A percentile compares a stretch with the other conserved stretches of the same genome.
Evolutionary conservation across 805 yeast species (phyloP).

Genomic region (Danielia reshetovae): DNA sequence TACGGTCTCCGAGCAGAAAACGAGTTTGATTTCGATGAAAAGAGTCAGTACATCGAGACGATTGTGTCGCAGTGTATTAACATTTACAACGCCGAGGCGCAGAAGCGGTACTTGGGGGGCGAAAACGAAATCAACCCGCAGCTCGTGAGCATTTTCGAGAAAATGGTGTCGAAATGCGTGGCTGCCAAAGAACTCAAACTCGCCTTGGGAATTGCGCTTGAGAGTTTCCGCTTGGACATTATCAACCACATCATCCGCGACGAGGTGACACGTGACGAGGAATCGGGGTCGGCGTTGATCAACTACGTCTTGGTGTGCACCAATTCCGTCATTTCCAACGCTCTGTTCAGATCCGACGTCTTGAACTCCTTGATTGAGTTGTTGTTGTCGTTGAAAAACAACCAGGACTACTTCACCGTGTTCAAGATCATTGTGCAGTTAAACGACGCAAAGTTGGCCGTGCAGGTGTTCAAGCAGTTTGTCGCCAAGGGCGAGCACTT

Average conservation of each 20-base stretch:
- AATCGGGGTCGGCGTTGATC: slow-evolving; percentile 50
- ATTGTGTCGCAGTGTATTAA: slow-evolving; percentile 91
- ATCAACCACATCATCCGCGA: slow-evolving; percentile 54
- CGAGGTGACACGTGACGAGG: slow-evolving; percentile 43
- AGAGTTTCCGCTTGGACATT: slow-evolving; percentile 80
- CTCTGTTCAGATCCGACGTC: slow-evolving; percentile 14
- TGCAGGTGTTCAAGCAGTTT: slow-evolving; percentile 60
- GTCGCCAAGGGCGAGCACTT: slow-evolving; percentile 47
- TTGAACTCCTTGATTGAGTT: slow-evolving; percentile 54
- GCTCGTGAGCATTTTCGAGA: slow-evolving; percentile 70
- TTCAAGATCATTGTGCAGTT: slow-evolving; percentile 86
- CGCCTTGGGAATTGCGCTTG: slow-evolving; percentile 88
- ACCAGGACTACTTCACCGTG: slow-evolving; percentile 78
- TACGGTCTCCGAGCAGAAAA: slow-evolving; percentile 84
- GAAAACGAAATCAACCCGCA: slow-evolving; percentile 49
- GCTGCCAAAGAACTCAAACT: slow-evolving; percentile 65
- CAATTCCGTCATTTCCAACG: slow-evolving; percentile 44
- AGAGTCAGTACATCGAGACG: slow-evolving; percentile 87
- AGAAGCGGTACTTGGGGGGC: slow-evolving; percentile 30
- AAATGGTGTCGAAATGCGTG: slow-evolving; percentile 80
- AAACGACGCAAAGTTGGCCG: slow-evolving; percentile 71
- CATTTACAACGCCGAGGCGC: slow-evolving; percentile 67
- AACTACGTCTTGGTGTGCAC: slow-evolving; percentile 75
- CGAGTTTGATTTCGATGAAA: slow-evolving; percentile 68
- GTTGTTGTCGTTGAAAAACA: slow-evolving; percentile 46